Evolutionary conservation across 2,329 filamentous ascomycete genomes (phyloP).

Genomic region (Neocatenulostroma microsporum): DNA sequence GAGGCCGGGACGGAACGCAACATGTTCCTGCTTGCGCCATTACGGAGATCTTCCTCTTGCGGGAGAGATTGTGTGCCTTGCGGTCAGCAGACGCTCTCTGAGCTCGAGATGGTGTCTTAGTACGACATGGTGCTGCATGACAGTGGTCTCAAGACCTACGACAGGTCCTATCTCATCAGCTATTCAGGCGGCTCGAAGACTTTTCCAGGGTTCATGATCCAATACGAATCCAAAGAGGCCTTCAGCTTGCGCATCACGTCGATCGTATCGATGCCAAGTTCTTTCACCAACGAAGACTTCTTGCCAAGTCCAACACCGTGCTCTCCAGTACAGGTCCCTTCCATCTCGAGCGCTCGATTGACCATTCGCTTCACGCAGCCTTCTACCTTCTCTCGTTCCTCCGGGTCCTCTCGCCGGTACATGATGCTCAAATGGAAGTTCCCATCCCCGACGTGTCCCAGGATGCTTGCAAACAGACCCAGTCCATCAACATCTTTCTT

Average conservation of each 20-base stretch:
- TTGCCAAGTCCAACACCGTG: constrained; percentile 82
- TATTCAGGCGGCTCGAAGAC: too few relatives aligned
- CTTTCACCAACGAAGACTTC: constrained; percentile 68
- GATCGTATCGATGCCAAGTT: constrained; percentile 72
- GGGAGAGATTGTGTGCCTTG: too few relatives aligned
- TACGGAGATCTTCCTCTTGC: too few relatives aligned
- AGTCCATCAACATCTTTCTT: constrained; percentile 85
- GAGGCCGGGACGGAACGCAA: too few relatives aligned
- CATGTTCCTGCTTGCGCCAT: too few relatives aligned
- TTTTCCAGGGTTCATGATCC: constrained; percentile 89
- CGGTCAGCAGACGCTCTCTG: too few relatives aligned
- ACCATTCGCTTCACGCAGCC: constrained; percentile 85
- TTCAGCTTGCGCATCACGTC: constrained; percentile 82
- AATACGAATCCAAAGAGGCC: constrained; percentile 69
- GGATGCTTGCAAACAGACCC: constrained; percentile 75
- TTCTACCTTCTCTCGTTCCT: constrained; percentile 68
- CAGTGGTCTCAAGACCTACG: too few relatives aligned
- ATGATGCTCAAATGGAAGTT: constrained; percentile 94
- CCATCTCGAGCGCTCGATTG: constrained; percentile 82
- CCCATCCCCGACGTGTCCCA: constrained; percentile 87
- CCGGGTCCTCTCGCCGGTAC: constrained; percentile 63
- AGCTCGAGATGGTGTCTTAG: too few relatives aligned
- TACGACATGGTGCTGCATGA: too few relatives aligned
- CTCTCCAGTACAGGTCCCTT: constrained; percentile 85
- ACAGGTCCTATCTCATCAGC: too few relatives aligned